Conservation (phyloP, 1,284 basidiomycete genomes). For the Trametes versicolor region DNA sequence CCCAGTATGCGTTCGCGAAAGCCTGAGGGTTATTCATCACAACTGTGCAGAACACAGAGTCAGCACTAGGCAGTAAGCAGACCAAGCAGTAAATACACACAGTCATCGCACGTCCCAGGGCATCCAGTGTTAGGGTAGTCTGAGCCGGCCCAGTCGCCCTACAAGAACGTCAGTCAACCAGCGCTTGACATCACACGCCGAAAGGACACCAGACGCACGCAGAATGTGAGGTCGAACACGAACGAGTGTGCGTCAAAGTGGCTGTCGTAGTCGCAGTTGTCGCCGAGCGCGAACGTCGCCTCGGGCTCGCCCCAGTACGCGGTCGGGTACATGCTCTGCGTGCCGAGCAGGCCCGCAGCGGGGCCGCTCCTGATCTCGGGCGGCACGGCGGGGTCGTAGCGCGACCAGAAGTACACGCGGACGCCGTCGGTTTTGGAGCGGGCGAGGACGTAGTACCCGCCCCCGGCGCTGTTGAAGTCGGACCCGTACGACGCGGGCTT, state of each 20-base stretch:
- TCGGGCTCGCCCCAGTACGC: slow-evolving; percentile 56
- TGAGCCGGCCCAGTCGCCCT: slow-evolving; percentile 65
- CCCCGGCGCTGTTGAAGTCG: slow-evolving; percentile 58
- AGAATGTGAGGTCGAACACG: slow-evolving; percentile 63
- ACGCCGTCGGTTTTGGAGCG: slow-evolving; percentile 52
- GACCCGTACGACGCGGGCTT: slow-evolving; percentile 57
- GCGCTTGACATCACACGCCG: background rate
- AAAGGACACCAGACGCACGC: slow-evolving; percentile 48
- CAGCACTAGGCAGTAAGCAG: background rate
- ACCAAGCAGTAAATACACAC: slow-evolving; percentile 44
- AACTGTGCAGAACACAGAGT: slow-evolving; percentile 44
- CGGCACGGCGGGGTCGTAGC: slow-evolving; percentile 52
- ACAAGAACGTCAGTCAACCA: background rate
- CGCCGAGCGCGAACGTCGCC: slow-evolving; percentile 56
- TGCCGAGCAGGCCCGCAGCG: slow-evolving; percentile 11
- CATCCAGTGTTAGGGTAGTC: slow-evolving; percentile 47
- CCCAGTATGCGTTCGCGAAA: slow-evolving; percentile 71
- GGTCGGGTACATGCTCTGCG: slow-evolving; percentile 43
- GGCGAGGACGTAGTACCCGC: slow-evolving; percentile 61
- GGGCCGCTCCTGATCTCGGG: slow-evolving; percentile 44
- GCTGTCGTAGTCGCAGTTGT: slow-evolving; percentile 51
- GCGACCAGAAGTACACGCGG: slow-evolving; percentile 64
- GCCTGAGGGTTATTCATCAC: slow-evolving; percentile 63
- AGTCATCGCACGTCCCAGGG: slow-evolving; percentile 48
- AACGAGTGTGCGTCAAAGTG: slow-evolving; percentile 61